phyloP scores from a whole-genome alignment of 805 yeast species.

The Candida namnaoensis region DNA sequence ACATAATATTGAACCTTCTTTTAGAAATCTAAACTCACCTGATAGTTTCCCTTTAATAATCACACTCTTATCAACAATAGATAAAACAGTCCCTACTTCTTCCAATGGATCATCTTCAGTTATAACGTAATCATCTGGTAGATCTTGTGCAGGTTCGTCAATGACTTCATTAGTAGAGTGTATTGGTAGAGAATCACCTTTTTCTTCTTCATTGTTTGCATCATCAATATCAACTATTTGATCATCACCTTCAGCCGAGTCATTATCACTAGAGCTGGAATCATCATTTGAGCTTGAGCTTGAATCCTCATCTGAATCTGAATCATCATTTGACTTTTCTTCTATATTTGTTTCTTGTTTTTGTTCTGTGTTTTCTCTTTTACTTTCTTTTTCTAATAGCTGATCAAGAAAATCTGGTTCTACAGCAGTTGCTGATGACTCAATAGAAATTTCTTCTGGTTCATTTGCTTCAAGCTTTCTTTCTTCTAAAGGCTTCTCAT shows the following conservation, averaged over 20 bases:
- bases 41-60: slow-evolving; percentile 66
- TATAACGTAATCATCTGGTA: slow-evolving; percentile 62
- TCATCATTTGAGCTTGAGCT: background rate
- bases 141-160: slow-evolving; percentile 57
- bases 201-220: slow-evolving; percentile 8
- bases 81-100: slow-evolving; percentile 58
- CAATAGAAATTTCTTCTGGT: too few species aligned
- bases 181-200: slow-evolving; percentile 41
- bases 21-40: slow-evolving; percentile 78
- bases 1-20: slow-evolving; percentile 75
- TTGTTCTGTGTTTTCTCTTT: too few species aligned
- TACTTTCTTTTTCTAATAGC: background rate
- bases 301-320: background rate
- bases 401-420: slow-evolving; percentile 1
- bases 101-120: slow-evolving; percentile 58
- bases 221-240: too few species aligned
- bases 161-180: slow-evolving; percentile 66
- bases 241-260: slow-evolving; percentile 10
- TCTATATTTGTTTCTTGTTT: too few species aligned
- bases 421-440: too few species aligned
- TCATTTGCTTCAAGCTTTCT: background rate
- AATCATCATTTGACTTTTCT: too few species aligned
- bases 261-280: background rate
- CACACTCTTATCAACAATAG: slow-evolving; percentile 63
- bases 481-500: background rate